Evolutionary conservation across 345 rosid species (phyloP).

Genomic region (Cardamine occulta): DNA sequence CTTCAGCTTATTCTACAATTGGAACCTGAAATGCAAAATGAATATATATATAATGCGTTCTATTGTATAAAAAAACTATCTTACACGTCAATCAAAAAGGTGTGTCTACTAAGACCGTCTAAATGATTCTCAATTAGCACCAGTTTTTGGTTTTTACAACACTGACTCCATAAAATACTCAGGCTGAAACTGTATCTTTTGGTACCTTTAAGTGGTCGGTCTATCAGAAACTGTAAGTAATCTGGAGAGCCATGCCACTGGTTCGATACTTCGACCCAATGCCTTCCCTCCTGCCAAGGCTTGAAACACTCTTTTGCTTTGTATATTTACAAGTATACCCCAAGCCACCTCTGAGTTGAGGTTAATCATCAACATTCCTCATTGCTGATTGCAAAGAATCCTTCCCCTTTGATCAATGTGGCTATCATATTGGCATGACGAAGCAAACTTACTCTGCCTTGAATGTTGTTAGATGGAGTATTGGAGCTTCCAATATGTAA

Average conservation of each 20-base stretch:
- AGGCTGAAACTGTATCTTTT: constrained; percentile 12
- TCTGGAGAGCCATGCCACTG: constrained; percentile 18
- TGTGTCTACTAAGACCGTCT: constrained; percentile 6
- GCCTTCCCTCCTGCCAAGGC: constrained; percentile 3
- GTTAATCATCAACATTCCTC: constrained; percentile 37
- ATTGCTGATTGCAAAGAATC: constrained; percentile 28
- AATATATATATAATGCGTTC: constrained; percentile 17
- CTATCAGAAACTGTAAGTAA: constrained; percentile 10
- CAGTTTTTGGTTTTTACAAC: background rate
- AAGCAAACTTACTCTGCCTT: constrained; percentile 31
- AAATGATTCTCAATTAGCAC: constrained; percentile 2
- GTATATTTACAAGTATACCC: constrained; percentile 34
- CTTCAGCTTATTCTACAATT: constrained; percentile 5
- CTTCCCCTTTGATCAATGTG: constrained; percentile 17
- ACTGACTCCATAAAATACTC: constrained; percentile 7
- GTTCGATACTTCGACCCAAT: constrained; percentile 11
- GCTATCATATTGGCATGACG: constrained; percentile 19
- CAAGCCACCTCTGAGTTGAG: constrained; percentile 37
- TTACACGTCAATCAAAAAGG: constrained; percentile 18
- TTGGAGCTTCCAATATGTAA: constrained; percentile 12
- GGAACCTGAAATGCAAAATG: constrained; percentile 2
- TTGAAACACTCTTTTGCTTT: constrained; percentile 27
- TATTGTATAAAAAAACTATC: background rate
- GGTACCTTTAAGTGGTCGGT: background rate
- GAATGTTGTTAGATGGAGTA: constrained; percentile 35